A percentile compares a stretch with the other conserved stretches of the same genome.
These are phyloP conservation scores for Dictyostelium purpureum DNA, from an alignment of 78 protist species.

Conservation along the genomic window DNA sequence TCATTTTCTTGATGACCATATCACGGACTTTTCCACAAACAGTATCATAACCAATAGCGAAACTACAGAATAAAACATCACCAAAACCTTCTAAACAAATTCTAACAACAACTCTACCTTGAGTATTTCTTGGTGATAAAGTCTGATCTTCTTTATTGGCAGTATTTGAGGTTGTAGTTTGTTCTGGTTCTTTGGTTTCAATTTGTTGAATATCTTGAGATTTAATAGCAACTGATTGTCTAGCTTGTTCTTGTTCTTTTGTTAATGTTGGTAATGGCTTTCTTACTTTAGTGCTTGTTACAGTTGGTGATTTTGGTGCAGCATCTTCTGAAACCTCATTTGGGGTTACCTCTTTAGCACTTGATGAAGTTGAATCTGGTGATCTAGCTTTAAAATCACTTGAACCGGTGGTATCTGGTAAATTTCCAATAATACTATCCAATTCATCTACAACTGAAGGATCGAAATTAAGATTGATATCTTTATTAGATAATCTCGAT, in stretches of 20 bases:
- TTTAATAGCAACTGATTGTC: not conserved
- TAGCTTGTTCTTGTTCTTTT: slow-evolving; percentile 9
- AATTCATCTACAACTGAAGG: too few relatives aligned
- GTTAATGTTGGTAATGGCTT: slow-evolving; percentile 18
- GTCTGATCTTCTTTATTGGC: not conserved
- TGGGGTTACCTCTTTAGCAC: not conserved
- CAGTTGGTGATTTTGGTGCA: not conserved
- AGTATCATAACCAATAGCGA: slow-evolving; percentile 74
- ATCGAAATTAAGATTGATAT: too few relatives aligned
- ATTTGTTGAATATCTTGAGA: not conserved
- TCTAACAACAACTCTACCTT: slow-evolving; percentile 63
- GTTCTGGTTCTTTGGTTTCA: too few relatives aligned
- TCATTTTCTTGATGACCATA: slow-evolving; percentile 67
- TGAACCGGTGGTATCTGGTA: too few relatives aligned
- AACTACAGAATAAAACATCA: slow-evolving; percentile 63
- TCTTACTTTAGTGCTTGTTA: not conserved
- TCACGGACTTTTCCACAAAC: slow-evolving; percentile 53
- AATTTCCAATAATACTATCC: too few relatives aligned
- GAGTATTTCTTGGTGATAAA: not conserved
- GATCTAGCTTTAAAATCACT: not conserved
- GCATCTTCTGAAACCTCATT: not conserved
- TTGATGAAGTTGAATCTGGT: not conserved
- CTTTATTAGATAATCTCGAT: too few relatives aligned
- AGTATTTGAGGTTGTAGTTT: not conserved
- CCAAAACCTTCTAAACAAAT: slow-evolving; percentile 81